Evolutionary conservation across 352 stramenopile genomes (phyloP).

Genomic region (Phytophthora lateralis): DNA sequence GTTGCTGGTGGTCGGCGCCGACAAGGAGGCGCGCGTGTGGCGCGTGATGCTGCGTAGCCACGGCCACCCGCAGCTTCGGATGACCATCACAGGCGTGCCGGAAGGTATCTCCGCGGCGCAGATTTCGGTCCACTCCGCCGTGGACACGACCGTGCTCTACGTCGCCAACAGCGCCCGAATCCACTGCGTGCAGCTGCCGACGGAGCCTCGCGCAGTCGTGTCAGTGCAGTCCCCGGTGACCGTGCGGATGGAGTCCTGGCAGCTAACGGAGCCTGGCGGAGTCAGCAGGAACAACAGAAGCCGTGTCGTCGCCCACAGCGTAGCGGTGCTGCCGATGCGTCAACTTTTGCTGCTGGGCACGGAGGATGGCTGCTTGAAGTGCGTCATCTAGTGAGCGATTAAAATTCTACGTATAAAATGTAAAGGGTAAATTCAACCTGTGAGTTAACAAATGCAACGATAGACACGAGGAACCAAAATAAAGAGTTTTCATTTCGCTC

Average conservation of each 20-base stretch:
- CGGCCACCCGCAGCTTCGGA: slow-evolving; percentile 38
- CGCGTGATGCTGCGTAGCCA: slow-evolving; percentile 43
- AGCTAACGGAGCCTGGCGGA: slow-evolving; percentile 43
- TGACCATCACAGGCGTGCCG: slow-evolving; percentile 61
- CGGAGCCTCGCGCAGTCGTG: slow-evolving; percentile 34
- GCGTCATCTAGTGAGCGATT: slow-evolving; percentile 30
- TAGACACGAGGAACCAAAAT: slow-evolving; percentile 22
- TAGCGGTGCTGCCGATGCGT: slow-evolving; percentile 60
- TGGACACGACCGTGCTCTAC: slow-evolving; percentile 53
- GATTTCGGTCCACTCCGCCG: slow-evolving; percentile 54
- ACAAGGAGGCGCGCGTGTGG: slow-evolving; percentile 77
- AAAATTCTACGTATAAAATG: slow-evolving; percentile 10
- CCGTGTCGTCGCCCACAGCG: slow-evolving; percentile 42
- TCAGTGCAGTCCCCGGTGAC: slow-evolving; percentile 15
- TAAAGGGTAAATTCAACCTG: slow-evolving; percentile 6
- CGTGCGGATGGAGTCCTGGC: slow-evolving; percentile 56
- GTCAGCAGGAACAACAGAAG: slow-evolving; percentile 50
- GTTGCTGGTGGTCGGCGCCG: slow-evolving; percentile 62
- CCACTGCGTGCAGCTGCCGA: slow-evolving; percentile 43
- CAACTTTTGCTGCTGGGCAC: slow-evolving; percentile 65
- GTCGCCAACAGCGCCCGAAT: slow-evolving; percentile 47
- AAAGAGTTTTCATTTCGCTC: slow-evolving; percentile 27
- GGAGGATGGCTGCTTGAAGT: slow-evolving; percentile 71
- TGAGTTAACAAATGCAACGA: slow-evolving; percentile 1
- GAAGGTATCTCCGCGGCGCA: slow-evolving; percentile 55